Percentiles rank a stretch among this genome's conserved stretches.
phyloP scores from a whole-genome alignment of 225 moss, liverwort and hornwort genomes.

The Asterella californica region DNA sequence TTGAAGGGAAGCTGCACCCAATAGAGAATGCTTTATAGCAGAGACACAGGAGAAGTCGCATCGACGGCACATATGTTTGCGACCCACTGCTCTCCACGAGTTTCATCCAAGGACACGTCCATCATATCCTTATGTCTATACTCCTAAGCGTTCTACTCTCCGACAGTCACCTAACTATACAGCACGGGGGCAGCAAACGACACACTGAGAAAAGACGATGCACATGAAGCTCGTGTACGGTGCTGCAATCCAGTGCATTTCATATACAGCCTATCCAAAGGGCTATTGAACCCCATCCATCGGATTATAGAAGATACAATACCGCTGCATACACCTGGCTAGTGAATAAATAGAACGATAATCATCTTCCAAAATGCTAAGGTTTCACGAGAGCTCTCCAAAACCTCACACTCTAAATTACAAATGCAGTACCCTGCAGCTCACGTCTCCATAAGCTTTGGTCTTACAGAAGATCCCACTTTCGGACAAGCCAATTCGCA shows the following conservation, averaged over 20 bases:
- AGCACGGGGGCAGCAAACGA: neutral
- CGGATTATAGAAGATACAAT: neutral
- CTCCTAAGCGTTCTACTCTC: neutral
- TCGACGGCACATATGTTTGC: neutral
- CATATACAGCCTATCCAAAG: conserved; percentile 13
- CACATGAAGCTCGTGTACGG: neutral
- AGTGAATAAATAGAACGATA: neutral
- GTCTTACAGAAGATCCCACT: neutral
- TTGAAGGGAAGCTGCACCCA: neutral
- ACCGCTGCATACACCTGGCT: conserved; percentile 5
- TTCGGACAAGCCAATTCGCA: neutral
- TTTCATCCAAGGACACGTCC: no score
- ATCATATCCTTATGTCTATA: neutral
- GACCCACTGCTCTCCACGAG: neutral
- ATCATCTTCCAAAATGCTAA: neutral
- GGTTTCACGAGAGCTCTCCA: neutral
- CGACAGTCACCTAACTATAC: neutral
- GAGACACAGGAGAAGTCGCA: neutral
- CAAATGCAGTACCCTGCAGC: conserved; percentile 1
- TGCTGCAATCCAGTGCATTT: neutral
- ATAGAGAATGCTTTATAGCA: neutral
- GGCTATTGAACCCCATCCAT: neutral
- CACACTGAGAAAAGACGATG: neutral
- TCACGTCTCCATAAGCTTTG: neutral
- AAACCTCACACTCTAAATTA: neutral